Base-by-base conservation (phyloP, 495 filamentous ascomycete species). In the Penicillium cataractarum region DNA sequence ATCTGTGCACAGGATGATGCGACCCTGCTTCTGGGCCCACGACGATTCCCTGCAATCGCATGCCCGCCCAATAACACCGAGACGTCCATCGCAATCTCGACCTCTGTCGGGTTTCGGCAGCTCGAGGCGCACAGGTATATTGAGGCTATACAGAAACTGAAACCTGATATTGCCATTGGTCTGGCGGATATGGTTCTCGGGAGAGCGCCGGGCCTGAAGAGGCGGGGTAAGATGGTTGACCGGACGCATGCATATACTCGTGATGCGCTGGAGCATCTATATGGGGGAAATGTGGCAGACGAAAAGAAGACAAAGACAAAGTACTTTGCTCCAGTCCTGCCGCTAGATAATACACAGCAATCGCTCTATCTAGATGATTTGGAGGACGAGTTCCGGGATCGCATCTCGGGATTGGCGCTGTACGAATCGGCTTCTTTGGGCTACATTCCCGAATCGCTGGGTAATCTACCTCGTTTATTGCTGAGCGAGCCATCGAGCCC, bases 271-370 rank as follows among this genome's bases (percentile, higher is more conserved):
- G 73, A 82, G 19, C 79, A 87, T 39, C 72, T 94, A 32, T 78
- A 87, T 39, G 75, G 77, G 5, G 44, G 71, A 4, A 67, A 71
- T 21, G 63, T 74, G 15, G 65, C 73, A 0, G 76, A 78, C 12
- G 71, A 74, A 21, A 61, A 71, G n/a, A 70, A 70, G 22, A 65
- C 72, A 8, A 71, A 73, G 29, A 68, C 73, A 9, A 69, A 70
- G n/a, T 82, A 93, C 48, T 96, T 97, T 70, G 93, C 93, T 2
- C 91, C 93, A 0, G 72, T 97, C 0, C 78, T 96, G 13, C 92
- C 93, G 1, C 76, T 97, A 8, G 80, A 87, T n/a, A 86, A 85
- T 57, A 78, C 88, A 8, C 82, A 88, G 49, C 93, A 97, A 69
- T 84, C 81, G 55, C 83, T 90, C 57, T 97, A 97, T 64, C 65